Evolutionary conservation across 2,329 filamentous ascomycete species (phyloP), one percentile per base, ranked within the genome.

Genomic region (Penicillium sp.): DNA sequence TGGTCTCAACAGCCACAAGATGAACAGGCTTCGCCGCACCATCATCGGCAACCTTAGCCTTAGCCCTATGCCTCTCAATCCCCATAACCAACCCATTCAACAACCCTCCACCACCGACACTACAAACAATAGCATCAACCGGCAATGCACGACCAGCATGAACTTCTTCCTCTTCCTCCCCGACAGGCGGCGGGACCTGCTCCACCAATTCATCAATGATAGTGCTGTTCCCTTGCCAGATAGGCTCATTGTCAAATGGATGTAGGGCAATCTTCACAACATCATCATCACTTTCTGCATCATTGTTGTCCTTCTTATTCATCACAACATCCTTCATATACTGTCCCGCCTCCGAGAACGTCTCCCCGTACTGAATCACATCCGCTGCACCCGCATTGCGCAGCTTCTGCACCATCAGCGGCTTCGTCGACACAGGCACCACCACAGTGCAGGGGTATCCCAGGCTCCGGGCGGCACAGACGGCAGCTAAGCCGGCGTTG

Each of bases 401-500:
- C 38, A 95, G 75, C 69, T 88, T 88, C 37, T 75, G 72, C 43
- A 88, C 77, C 81, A 94, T 90, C 54, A 83, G 68, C 1, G 78
- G 72, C 29, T 83, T 81, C 0, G 85, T 87, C 6, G 73, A 74
- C 7, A 73, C 64, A 0, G 88, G 86, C 1, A 93, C 80, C 28
- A 88, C 85, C 53, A 95, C 84, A 5, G 87, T 91, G 64, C 81
- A 83, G 1, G 80, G 82, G 33, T 80, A 77, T 6, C 75, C 70
- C 6, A 93, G 76, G 2, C 78, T 74, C 22, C 74, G 72, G 13
- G 87, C 85, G 1, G 88, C 85, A 42, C 81, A 83, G 15, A 87
- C 86, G 61, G 85, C 88, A 1, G 87, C 88, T 3, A 95, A 79
- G 1, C 88, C 88, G 2, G 88, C 88, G 64, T 95, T 95, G 49